Evolutionary conservation across 768 basidiomycete species (phyloP).

Genomic region (Leccinum variicolor): DNA sequence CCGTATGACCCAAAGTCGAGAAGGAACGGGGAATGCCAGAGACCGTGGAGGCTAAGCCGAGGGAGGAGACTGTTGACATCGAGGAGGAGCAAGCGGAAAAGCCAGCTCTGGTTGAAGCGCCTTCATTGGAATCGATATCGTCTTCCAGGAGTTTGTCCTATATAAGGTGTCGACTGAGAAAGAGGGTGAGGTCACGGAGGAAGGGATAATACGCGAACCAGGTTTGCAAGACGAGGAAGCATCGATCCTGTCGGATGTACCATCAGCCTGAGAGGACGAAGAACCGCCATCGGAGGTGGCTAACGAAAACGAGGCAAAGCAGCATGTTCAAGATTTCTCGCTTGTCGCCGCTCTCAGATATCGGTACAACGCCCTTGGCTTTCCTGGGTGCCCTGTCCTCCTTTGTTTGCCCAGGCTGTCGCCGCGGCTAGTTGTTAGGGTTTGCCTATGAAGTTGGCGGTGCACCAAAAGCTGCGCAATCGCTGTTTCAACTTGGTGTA

Average conservation of each 20-base stretch:
- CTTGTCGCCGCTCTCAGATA: constrained; percentile 35
- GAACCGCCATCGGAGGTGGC: constrained; percentile 17
- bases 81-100: constrained; percentile 8
- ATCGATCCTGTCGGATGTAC: constrained; percentile 24
- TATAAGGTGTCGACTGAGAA: constrained; percentile 38
- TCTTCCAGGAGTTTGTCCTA: constrained; percentile 45
- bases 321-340: constrained; percentile 15
- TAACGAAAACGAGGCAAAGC: constrained; percentile 19
- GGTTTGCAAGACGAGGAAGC: constrained; percentile 35
- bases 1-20: neutral
- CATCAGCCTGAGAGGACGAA: constrained; percentile 31
- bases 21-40: neutral
- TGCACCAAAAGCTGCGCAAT: neutral
- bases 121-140: constrained; percentile 34
- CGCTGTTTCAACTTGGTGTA: constrained; percentile 6
- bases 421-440: neutral
- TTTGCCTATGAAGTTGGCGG: constrained; percentile 7
- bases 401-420: constrained; percentile 9
- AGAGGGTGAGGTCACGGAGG: constrained; percentile 18
- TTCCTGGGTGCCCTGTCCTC: constrained; percentile 54
- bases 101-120: constrained; percentile 2
- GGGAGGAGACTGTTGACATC: neutral
- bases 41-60: neutral
- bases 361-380: constrained; percentile 61
- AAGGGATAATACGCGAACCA: constrained; percentile 21